phyloP scores from a whole-genome alignment of 768 basidiomycete genomes.

The Rossbeevera mucosa region DNA sequence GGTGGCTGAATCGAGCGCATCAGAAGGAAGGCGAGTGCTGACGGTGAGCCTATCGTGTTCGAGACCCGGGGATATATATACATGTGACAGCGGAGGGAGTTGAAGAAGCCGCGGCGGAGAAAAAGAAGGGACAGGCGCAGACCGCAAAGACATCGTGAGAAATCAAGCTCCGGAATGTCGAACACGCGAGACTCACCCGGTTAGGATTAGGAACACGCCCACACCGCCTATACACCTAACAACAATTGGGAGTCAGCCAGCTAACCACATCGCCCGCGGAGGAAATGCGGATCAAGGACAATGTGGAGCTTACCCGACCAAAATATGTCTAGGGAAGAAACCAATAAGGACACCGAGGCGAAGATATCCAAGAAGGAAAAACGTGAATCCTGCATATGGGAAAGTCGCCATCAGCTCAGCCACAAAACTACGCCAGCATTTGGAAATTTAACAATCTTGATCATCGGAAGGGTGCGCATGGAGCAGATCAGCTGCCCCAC shows the following conservation, averaged over 20 bases:
- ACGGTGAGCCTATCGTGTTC: conserved; percentile 64
- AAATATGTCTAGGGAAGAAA: conserved; percentile 94
- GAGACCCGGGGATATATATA: conserved; percentile 1
- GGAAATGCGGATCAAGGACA: background rate
- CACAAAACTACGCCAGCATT: background rate
- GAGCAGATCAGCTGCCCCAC: background rate
- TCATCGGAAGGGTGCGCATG: background rate
- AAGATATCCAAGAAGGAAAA: conserved; percentile 82
- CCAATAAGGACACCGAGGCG: conserved; percentile 83
- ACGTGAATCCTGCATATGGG: conserved; percentile 43
- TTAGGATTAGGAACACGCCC: conserved; percentile 86
- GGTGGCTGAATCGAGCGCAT: conserved; percentile 61
- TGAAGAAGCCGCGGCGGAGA: background rate
- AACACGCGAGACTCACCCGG: conserved; percentile 52
- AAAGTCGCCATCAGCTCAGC: conserved; percentile 7
- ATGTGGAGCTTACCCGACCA: conserved; percentile 68
- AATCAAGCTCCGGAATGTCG: background rate
- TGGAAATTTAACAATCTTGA: conserved; percentile 13
- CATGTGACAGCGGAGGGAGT: background rate
- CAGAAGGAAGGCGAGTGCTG: conserved; percentile 74
- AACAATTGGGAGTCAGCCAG: background rate
- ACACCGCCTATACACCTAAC: conserved; percentile 88
- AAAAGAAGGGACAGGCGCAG: background rate
- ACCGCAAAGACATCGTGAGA: background rate
- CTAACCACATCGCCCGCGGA: background rate